Evolutionary conservation across 345 rosid genomes (phyloP).

Genomic region (Ailanthus altissimus): DNA sequence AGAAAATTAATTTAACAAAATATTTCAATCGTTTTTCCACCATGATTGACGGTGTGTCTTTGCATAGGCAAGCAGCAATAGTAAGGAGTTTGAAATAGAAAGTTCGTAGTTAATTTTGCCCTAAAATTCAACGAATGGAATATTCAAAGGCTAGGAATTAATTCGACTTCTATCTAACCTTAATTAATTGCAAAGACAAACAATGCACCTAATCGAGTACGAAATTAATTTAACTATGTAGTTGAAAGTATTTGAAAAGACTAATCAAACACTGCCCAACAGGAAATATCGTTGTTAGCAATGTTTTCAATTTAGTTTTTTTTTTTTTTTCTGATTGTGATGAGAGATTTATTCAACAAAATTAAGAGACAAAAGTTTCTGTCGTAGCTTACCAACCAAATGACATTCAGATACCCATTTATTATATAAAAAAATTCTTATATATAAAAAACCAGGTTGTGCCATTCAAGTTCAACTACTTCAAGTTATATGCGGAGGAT

Average conservation of each 20-base stretch:
- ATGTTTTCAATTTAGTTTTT: not conserved
- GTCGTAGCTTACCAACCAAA: conserved; percentile 3
- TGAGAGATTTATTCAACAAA: not conserved
- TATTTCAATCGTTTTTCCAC: too few relatives aligned
- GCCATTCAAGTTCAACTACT: not conserved
- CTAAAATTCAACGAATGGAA: not conserved
- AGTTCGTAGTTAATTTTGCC: not conserved
- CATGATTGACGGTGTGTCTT: too few relatives aligned
- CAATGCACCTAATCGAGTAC: not conserved
- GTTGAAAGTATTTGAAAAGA: not conserved
- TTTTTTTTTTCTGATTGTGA: not conserved
- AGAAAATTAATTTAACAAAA: too few relatives aligned
- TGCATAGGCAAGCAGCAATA: too few relatives aligned
- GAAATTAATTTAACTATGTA: not conserved
- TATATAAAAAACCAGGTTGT: not conserved
- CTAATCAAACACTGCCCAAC: not conserved
- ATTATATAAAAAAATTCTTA: too few relatives aligned
- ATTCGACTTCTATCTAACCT: not conserved
- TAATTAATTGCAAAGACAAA: not conserved
- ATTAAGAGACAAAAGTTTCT: not conserved
- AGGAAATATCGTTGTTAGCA: not conserved
- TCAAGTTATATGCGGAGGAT: not conserved
- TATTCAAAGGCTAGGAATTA: not conserved
- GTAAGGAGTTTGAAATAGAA: not conserved
- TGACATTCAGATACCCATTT: not conserved